Percentiles rank a stretch among this genome's conserved stretches.
Evolutionary conservation across 768 basidiomycete genomes (phyloP).

Genomic region (Gyrodon lividus): DNA sequence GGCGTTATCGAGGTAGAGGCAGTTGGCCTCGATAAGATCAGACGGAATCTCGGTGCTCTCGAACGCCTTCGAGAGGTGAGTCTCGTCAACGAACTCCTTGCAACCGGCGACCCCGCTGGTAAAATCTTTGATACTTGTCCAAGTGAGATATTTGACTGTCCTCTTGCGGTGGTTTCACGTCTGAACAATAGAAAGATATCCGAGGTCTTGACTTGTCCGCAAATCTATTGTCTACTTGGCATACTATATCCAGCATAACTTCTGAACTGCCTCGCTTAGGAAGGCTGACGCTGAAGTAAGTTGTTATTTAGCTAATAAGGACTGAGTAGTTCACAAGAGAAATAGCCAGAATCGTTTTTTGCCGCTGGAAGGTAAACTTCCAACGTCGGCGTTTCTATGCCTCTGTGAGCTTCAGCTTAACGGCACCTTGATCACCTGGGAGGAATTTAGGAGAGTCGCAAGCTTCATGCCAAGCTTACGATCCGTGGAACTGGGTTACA

Average conservation of each 20-base stretch:
- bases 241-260: slow-evolving; percentile 60
- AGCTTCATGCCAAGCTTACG: slow-evolving; percentile 52
- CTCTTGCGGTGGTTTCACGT: slow-evolving; percentile 5
- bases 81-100: slow-evolving; percentile 67
- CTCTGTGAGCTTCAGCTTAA: slow-evolving; percentile 74
- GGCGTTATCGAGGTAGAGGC: slow-evolving; percentile 86
- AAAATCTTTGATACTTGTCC: slow-evolving; percentile 59
- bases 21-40: slow-evolving; percentile 76
- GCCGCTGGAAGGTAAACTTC: slow-evolving; percentile 33
- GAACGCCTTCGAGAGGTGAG: slow-evolving; percentile 74
- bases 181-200: slow-evolving; percentile 49
- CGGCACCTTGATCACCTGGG: slow-evolving; percentile 70
- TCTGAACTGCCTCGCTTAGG: slow-evolving; percentile 60
- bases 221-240: slow-evolving; percentile 74
- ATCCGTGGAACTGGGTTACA: slow-evolving; percentile 70
- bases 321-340: slow-evolving; percentile 16
- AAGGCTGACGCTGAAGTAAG: slow-evolving; percentile 78
- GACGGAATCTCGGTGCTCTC: slow-evolving; percentile 64
- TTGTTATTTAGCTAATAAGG: slow-evolving; percentile 15
- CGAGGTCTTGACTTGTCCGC: slow-evolving; percentile 79
- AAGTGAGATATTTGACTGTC: slow-evolving; percentile 46
- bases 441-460: slow-evolving; percentile 54
- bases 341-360: slow-evolving; percentile 68
- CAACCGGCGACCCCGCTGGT: slow-evolving; percentile 48
- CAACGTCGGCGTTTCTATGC: slow-evolving; percentile 44